Evolutionary conservation across 257 asterid genomes (phyloP).

Genomic region (Solanum paucissectum): DNA sequence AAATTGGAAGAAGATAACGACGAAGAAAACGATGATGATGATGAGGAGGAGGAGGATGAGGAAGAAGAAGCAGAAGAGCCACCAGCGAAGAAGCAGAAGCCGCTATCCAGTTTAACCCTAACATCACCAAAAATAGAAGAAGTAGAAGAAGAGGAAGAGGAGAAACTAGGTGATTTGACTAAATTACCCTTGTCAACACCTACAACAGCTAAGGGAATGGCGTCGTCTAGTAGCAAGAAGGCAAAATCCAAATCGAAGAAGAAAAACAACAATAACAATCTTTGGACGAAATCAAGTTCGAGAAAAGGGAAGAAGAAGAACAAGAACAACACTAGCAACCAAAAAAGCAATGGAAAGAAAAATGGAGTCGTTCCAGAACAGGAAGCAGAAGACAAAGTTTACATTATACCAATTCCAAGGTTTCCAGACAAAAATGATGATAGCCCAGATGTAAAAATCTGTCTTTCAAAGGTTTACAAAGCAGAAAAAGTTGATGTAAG

Average conservation of each 20-base stretch:
- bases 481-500: conserved; percentile 91
- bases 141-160: not conserved
- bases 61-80: conserved; percentile 50
- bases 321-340: conserved; percentile 26
- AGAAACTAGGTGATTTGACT: conserved; percentile 8
- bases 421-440: conserved; percentile 86
- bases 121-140: not conserved
- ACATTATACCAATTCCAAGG: conserved; percentile 62
- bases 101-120: conserved; percentile 20
- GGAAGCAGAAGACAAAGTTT: conserved; percentile 47
- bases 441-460: conserved; percentile 37
- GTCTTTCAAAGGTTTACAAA: conserved; percentile 81
- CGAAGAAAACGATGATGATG: conserved; percentile 20
- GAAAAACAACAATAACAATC: conserved; percentile 72
- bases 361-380: conserved; percentile 14
- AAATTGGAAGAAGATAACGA: conserved; percentile 30
- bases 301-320: conserved; percentile 76
- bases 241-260: conserved; percentile 55
- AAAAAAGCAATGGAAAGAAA: conserved; percentile 24
- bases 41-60: conserved; percentile 14
- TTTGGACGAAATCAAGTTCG: conserved; percentile 65
- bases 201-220: not conserved
- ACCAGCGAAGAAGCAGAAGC: conserved; percentile 53
- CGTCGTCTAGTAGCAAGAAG: conserved; percentile 42
- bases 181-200: conserved; percentile 24